phyloP scores from a whole-genome alignment of 306 rosid species.

The Mimosa bimucronata region DNA sequence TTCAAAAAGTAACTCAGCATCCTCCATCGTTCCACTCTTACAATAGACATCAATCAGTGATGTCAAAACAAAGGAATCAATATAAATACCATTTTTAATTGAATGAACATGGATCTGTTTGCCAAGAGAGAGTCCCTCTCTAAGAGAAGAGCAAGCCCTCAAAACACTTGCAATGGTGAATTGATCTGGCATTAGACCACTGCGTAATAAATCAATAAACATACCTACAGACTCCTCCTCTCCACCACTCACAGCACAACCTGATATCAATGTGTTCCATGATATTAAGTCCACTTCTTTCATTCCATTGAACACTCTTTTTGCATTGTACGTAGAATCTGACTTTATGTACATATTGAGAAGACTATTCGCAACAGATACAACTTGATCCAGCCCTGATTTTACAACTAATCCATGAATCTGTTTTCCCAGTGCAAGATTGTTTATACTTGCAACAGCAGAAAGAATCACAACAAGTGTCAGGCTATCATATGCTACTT shows the following conservation, averaged over 20 bases:
- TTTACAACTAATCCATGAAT: neutral
- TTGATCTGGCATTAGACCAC: neutral
- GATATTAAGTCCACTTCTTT: constrained; percentile 2
- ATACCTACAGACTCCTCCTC: neutral
- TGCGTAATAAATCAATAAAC: neutral
- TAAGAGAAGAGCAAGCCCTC: neutral
- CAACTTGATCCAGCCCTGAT: neutral
- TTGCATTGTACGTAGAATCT: neutral
- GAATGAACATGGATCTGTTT: neutral
- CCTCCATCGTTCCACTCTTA: constrained; percentile 7
- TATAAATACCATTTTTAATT: neutral
- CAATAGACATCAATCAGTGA: neutral
- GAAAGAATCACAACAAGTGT: constrained; percentile 6
- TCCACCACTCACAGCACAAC: neutral
- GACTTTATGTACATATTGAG: constrained; percentile 2
- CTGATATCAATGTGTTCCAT: neutral
- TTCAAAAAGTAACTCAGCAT: neutral
- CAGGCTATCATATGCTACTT: neutral
- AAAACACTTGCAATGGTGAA: constrained; percentile 7
- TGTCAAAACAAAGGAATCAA: neutral
- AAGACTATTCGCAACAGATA: constrained; percentile 4
- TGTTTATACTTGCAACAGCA: neutral
- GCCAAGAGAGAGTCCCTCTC: neutral
- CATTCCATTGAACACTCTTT: neutral
- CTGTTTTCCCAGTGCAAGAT: constrained; percentile 3